Conservation (phyloP, 768 basidiomycete genomes). For the Termitomyces sp. region DNA sequence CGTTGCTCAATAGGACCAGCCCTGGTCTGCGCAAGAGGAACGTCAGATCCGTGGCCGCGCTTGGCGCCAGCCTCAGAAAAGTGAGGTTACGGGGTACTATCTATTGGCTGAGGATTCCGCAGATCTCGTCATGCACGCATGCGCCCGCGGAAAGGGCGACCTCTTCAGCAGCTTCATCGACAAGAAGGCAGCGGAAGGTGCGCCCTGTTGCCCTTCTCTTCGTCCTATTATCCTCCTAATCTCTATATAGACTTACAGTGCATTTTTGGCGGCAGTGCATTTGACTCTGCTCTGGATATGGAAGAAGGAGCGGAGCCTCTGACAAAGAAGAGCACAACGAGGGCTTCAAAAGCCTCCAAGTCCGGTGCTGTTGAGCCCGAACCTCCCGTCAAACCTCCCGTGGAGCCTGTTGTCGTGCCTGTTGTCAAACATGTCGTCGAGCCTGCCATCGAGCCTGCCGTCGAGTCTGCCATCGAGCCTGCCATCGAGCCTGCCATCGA, state of each 20-base stretch:
- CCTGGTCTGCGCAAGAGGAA: conserved; percentile 14
- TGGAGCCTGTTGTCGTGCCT: too few species aligned
- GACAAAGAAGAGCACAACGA: neutral
- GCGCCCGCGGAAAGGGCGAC: neutral
- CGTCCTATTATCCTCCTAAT: neutral
- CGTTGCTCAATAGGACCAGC: conserved; percentile 7
- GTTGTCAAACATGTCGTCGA: too few species aligned
- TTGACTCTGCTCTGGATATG: neutral
- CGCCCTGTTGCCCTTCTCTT: too few species aligned
- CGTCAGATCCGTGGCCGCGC: conserved; percentile 10
- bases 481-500: too few species aligned
- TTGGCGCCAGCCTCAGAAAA: conserved; percentile 11
- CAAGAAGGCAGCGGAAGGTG: neutral
- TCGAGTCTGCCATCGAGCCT: too few species aligned
- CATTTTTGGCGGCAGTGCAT: neutral
- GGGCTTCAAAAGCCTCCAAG: too few species aligned
- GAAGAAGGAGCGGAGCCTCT: too few species aligned
- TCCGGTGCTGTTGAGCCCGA: too few species aligned
- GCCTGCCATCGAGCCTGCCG: too few species aligned
- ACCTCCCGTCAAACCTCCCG: neutral
- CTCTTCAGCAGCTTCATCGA: neutral
- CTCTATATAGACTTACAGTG: neutral
- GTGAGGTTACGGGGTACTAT: neutral
- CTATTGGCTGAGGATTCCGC: neutral
- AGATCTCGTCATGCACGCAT: neutral